phyloP scores from a whole-genome alignment of 805 yeast genomes.

The Wickerhamomyces alni region DNA sequence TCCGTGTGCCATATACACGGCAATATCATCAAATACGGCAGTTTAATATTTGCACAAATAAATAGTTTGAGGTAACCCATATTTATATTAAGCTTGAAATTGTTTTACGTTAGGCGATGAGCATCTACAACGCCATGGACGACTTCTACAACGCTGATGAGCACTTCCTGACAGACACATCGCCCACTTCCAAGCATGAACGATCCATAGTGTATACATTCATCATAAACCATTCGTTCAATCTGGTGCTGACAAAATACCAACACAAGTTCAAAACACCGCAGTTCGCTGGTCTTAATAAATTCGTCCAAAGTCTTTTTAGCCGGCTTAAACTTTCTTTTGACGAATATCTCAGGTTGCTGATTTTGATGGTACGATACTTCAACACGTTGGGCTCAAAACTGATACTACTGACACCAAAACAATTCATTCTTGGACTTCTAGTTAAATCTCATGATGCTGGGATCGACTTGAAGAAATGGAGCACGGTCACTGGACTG shows the following conservation, averaged over 20 bases:
- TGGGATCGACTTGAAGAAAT: neutral
- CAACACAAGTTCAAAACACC: neutral
- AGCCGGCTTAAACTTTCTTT: neutral
- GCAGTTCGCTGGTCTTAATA: neutral
- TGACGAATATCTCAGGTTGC: neutral
- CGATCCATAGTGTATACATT: constrained; percentile 1
- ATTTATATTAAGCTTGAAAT: no score
- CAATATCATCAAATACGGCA: neutral
- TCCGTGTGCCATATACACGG: neutral
- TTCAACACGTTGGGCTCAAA: neutral
- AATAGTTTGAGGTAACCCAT: no score
- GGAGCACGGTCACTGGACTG: neutral
- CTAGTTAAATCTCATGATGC: neutral
- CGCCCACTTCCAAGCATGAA: constrained; percentile 1
- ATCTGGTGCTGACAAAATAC: constrained; percentile 3
- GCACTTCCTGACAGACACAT: neutral
- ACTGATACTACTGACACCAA: neutral
- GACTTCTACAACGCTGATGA: neutral
- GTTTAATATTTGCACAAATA: neutral
- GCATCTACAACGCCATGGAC: neutral
- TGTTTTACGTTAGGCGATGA: neutral
- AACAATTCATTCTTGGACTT: neutral
- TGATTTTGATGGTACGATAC: constrained; percentile 2
- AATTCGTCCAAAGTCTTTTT: neutral
- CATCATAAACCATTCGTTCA: constrained; percentile 4